Conservation (phyloP, 2,329 filamentous ascomycete genomes). For the Pseudocercospora vitis region DNA sequence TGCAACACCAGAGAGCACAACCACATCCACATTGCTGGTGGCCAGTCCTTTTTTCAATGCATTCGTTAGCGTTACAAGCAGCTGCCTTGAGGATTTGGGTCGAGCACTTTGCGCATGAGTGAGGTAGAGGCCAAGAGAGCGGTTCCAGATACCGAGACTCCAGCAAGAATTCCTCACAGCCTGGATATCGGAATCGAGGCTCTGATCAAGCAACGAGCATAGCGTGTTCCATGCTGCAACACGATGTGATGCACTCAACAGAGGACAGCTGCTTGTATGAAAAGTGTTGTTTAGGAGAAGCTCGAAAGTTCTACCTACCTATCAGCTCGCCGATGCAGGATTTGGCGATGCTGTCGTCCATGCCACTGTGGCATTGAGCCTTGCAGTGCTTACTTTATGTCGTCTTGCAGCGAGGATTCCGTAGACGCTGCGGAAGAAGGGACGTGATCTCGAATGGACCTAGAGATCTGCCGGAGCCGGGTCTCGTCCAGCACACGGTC, state of each 20-base stretch:
- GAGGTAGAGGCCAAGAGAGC: conserved; percentile 44
- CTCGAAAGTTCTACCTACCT: conserved; percentile 29
- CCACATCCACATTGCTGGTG: conserved; percentile 17
- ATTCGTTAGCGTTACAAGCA: conserved; percentile 44
- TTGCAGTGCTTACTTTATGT: conserved; percentile 27
- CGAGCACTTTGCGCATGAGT: conserved; percentile 45
- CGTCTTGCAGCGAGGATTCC: conserved; percentile 10
- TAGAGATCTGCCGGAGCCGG: conserved; percentile 20
- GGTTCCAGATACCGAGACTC: conserved; percentile 41
- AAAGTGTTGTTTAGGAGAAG: conserved; percentile 26
- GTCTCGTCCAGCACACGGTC: conserved; percentile 17
- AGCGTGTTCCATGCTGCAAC: conserved; percentile 51
- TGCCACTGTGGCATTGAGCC: conserved; percentile 1
- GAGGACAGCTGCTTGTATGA: conserved; percentile 20
- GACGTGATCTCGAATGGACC: conserved; percentile 22
- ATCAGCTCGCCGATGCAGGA: conserved; percentile 22
- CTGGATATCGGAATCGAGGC: conserved; percentile 33
- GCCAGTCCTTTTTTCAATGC: conserved; percentile 35
- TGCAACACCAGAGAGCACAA: conserved; percentile 9
- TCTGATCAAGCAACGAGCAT: conserved; percentile 47
- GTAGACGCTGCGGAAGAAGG: conserved; percentile 7
- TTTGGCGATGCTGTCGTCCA: neutral
- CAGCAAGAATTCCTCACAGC: conserved; percentile 37
- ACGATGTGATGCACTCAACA: conserved; percentile 40
- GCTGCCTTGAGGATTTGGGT: conserved; percentile 49